Conservation (phyloP, 371 early-diverging fungal species). For the Mortierella sp. region DNA sequence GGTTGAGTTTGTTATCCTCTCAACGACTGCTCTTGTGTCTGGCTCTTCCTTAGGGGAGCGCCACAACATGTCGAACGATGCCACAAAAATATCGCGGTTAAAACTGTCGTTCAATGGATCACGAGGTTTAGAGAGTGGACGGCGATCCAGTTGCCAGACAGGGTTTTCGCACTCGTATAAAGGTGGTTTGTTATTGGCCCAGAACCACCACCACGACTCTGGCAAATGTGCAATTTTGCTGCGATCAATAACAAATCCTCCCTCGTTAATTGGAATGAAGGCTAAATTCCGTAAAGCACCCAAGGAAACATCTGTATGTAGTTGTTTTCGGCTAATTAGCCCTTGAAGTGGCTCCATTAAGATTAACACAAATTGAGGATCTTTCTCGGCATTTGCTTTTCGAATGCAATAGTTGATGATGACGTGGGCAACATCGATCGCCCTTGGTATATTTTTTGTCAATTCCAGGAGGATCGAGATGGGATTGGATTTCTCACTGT, state of each 20-base stretch:
- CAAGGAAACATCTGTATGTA: not conserved
- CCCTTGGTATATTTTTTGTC: not conserved
- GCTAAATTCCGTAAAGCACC: not conserved
- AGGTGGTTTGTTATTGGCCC: not conserved
- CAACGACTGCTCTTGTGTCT: not conserved
- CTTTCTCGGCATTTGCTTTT: slow-evolving; percentile 5
- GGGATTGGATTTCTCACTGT: not conserved
- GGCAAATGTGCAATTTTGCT: slow-evolving; percentile 16
- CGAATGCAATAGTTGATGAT: slow-evolving; percentile 21
- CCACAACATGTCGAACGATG: slow-evolving; percentile 26
- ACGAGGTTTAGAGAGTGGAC: not conserved
- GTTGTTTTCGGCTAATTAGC: not conserved
- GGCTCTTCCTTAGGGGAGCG: not conserved
- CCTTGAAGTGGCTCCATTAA: slow-evolving; percentile 1
- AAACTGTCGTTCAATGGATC: slow-evolving; percentile 5
- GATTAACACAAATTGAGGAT: not conserved
- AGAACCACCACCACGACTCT: not conserved
- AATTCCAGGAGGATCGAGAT: not conserved
- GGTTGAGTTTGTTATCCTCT: not conserved
- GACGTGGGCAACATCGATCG: slow-evolving; percentile 6
- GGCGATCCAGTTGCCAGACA: slow-evolving; percentile 1
- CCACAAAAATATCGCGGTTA: slow-evolving; percentile 11
- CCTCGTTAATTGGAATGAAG: slow-evolving; percentile 6
- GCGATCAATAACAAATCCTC: slow-evolving; percentile 4
- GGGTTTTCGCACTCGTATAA: slow-evolving; percentile 17